phyloP scores from a whole-genome alignment of 352 stramenopile species.

The Globisporangium apiculatum region DNA sequence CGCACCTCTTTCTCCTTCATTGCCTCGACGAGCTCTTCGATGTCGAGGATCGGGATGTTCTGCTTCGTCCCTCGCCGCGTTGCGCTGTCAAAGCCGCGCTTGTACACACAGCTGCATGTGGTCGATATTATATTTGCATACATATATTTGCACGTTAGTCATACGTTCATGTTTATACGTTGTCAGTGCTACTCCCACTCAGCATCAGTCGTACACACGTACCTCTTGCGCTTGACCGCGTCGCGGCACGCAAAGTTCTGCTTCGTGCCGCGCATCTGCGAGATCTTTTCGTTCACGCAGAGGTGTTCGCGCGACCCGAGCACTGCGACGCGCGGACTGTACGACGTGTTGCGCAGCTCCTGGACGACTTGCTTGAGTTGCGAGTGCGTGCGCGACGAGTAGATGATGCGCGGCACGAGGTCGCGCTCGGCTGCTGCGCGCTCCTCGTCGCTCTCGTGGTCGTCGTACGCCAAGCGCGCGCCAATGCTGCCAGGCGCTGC shows the following conservation, averaged over 20 bases:
- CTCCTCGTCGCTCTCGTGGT: conserved; percentile 16
- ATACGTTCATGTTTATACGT: background rate
- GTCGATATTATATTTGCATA: background rate
- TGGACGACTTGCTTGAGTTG: conserved; percentile 96
- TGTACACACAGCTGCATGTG: conserved; percentile 54
- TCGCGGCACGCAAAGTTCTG: conserved; percentile 86
- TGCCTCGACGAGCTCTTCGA: conserved; percentile 95
- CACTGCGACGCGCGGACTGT: conserved; percentile 83
- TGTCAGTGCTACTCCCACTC: no score
- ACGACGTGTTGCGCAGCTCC: conserved; percentile 95
- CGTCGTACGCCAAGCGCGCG: conserved; percentile 36
- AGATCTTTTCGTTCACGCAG: conserved; percentile 94
- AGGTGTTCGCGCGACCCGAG: conserved; percentile 95
- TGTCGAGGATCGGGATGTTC: conserved; percentile 92
- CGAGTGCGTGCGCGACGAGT: conserved; percentile 97
- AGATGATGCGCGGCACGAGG: conserved; percentile 92
- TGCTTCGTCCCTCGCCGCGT: conserved; percentile 40
- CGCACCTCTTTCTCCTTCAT: conserved; percentile 74
- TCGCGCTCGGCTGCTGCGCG: conserved; percentile 23
- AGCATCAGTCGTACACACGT: background rate
- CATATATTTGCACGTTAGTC: background rate
- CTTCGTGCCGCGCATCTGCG: conserved; percentile 69
- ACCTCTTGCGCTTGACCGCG: conserved; percentile 88
- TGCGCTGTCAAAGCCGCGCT: conserved; percentile 67
- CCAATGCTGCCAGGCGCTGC: background rate